Base-by-base conservation (phyloP, 2,329 filamentous ascomycete species). In the Xylaria sp. region DNA sequence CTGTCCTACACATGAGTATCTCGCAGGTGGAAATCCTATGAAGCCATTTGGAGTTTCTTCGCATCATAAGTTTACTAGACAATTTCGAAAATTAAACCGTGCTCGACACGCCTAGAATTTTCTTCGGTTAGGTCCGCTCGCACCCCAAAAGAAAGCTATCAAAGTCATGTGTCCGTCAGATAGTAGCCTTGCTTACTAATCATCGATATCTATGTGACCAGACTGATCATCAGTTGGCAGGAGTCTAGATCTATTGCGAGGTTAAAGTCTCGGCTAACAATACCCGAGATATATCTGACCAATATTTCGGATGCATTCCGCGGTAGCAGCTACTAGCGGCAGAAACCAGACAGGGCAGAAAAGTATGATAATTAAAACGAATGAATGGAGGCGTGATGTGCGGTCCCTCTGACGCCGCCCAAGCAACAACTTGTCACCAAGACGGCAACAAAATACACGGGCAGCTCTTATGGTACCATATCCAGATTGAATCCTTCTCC, bases 361-460 rank as follows among this genome's bases (percentile, higher is more conserved):
- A n/a, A n/a, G n/a, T n/a, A n/a, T n/a, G n/a, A n/a, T n/a, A n/a
- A n/a, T n/a, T n/a, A n/a, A 22, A 3, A 25, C 6, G 10, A 66
- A 58, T 51, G 25, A 47, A 38, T 29, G 29, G 29, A 53, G 56
- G 22, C 47, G 65, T 51, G 66, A 88, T 94, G 91, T 94, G 75
- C 83, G 89, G 86, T 86, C 82, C 90, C 88, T 94, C 91, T 94
- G 92, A 94, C 91, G 89, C 92, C 88, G 90, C 89, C 90, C 87
- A 86, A 87, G 87, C 88, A 91, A 92, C 83, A 68, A 59, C 57
- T 70, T 68, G 69, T 76, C 75, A 65, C 72, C 75, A 77, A 72
- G 79, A 80, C 66, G 72, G 70, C 77, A 79, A 78, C 63, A 78
- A 77, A 83, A 81, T 85, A 85, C 88, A 82, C 85, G 86, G 88